A percentile compares a stretch with the other conserved stretches of the same genome.
phyloP scores from a whole-genome alignment of 1,139 yeast species.

The Candida glucosophila region DNA sequence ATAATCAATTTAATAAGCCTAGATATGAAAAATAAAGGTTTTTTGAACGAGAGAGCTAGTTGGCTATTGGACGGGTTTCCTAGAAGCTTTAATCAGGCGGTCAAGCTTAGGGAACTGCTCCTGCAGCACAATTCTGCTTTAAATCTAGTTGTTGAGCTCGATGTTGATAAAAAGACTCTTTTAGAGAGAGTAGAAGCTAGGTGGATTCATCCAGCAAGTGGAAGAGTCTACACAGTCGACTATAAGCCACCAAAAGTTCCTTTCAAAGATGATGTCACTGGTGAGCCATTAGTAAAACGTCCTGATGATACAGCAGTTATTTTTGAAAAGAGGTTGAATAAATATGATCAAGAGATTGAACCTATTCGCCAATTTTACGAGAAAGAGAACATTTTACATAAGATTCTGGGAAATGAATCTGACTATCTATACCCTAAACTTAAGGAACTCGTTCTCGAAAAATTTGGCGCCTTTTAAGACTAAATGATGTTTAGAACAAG shows the following conservation, averaged over 20 bases:
- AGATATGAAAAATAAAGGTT: constrained; percentile 35
- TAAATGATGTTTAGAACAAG: not conserved
- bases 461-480: constrained; percentile 10
- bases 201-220: constrained; percentile 78
- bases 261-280: constrained; percentile 80
- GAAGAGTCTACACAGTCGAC: constrained; percentile 75
- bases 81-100: constrained; percentile 67
- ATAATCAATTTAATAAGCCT: constrained; percentile 53
- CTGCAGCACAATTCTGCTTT: constrained; percentile 28
- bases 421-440: constrained; percentile 78
- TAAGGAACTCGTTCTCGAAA: constrained; percentile 26
- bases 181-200: constrained; percentile 75
- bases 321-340: constrained; percentile 57
- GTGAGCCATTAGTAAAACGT: constrained; percentile 73
- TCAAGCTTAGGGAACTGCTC: constrained; percentile 43
- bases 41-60: constrained; percentile 39
- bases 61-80: constrained; percentile 95
- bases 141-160: constrained; percentile 72
- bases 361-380: constrained; percentile 62
- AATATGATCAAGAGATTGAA: constrained; percentile 48
- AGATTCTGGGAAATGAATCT: constrained; percentile 69
- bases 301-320: constrained; percentile 71
- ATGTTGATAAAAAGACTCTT: constrained; percentile 75
- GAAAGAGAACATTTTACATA: constrained; percentile 41
- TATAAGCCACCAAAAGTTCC: constrained; percentile 84